Conservation (phyloP, 2,329 filamentous ascomycete species). For the Ceratocystis cubensis region DNA sequence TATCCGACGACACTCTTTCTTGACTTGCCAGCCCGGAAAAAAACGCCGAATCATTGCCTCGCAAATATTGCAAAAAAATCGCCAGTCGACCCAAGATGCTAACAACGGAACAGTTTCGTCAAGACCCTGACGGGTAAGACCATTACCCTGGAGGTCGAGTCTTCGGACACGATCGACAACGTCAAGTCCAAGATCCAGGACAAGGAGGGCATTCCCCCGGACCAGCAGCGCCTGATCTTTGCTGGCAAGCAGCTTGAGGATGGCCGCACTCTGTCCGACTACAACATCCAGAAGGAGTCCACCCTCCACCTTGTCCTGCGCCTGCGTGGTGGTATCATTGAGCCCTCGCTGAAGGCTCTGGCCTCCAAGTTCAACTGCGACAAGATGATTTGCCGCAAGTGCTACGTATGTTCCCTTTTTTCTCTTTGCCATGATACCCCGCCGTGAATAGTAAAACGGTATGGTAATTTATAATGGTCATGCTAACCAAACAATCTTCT, state of each 20-base stretch:
- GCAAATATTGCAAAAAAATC: constrained; percentile 17
- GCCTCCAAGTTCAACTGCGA: constrained; percentile 99
- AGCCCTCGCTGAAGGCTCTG: constrained; percentile 96
- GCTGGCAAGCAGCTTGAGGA: constrained; percentile 99
- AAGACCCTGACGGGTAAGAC: constrained; percentile 99
- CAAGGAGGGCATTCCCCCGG: constrained; percentile 96
- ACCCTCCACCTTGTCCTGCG: constrained; percentile 97
- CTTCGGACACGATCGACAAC: constrained; percentile 98
- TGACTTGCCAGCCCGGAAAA: constrained; percentile 20
- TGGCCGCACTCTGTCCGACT: constrained; percentile 89
- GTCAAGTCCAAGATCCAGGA: constrained; percentile 99
- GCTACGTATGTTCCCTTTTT: constrained; percentile 64
- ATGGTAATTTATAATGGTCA: not conserved
- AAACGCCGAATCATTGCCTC: not conserved
- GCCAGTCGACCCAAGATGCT: constrained; percentile 21
- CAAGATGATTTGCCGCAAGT: constrained; percentile 99
- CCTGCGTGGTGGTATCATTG: constrained; percentile 98
- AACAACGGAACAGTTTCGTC: constrained; percentile 64
- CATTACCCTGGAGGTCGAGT: constrained; percentile 99
- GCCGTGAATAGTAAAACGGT: too few species aligned
- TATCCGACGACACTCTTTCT: constrained; percentile 17
- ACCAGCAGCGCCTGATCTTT: constrained; percentile 98
- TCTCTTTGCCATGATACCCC: not conserved
- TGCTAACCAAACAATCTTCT: not conserved
- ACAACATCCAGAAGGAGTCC: constrained; percentile 99